Evolutionary conservation across 352 stramenopile species (phyloP), one percentile per base, ranked within the genome.

Genomic region (Phytophthora nicotianae): DNA sequence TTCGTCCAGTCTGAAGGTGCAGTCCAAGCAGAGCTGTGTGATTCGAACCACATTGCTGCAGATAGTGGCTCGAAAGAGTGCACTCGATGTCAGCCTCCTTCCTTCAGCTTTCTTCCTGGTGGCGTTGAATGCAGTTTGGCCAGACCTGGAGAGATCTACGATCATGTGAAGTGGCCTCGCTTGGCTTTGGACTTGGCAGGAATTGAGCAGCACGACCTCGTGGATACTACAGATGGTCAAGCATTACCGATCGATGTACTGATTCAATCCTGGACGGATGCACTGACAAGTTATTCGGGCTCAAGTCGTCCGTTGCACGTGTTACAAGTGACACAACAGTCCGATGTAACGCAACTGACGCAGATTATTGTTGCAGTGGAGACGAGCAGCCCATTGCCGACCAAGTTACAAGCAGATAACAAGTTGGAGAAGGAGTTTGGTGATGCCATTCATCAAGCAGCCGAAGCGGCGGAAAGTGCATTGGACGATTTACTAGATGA

Each of bases 131-230:
- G 80, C 48, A 60, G 54, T 14, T 3, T 50, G 37, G 58, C 76
- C 4, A 55, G 50, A 4, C 29, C 48, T 43, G 80, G 80, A 21
- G 75, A 88, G 50, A 62, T 86, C 10, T 68, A 82, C 41, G 73
- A 88, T 23, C 29, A 57, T 6, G 64, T 85, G 24, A 35, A 68
- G 29, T 83, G 74, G 74, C 62, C 63, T 55, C 56, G 60, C 1
- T 53, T 75, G 19, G 35, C 41, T 33, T 60, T 82, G 23, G 40
- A 56, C 9, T 45, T 82, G 16, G 38, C 38, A 3, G 68, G 67
- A 38, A 16, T 75, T 27, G 56, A 61, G 5, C 43, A 50, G 4
- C 23, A 47, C 10, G 50, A 72, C 6, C 29, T 70, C 17, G 17
- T 68, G 56, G 9, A 21, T 3, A 32, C 21, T 1, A 42, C 38